A percentile compares a stretch with the other conserved stretches of the same genome.
These are phyloP conservation scores for Aciculosporium take DNA, from an alignment of 2,329 filamentous ascomycete genomes.

Conservation along the genomic window DNA sequence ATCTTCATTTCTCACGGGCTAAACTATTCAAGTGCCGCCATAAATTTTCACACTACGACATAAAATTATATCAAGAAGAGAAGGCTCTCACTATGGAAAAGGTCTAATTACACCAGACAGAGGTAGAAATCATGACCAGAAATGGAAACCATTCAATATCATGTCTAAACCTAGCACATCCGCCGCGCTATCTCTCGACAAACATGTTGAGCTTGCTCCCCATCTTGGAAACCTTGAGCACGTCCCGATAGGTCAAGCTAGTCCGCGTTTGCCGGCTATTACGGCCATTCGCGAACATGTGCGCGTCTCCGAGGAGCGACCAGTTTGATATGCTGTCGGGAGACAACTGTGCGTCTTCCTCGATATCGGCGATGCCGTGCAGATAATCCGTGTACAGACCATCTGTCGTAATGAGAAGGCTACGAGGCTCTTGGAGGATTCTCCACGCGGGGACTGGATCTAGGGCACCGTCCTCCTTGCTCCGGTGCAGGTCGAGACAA, in stretches of 20 bases:
- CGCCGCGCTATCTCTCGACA: constrained; percentile 17
- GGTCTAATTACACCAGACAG: too few relatives aligned
- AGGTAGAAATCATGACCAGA: too few relatives aligned
- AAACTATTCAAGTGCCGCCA: too few relatives aligned
- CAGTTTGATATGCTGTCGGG: constrained; percentile 56
- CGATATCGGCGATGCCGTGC: constrained; percentile 57
- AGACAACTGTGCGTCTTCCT: constrained; percentile 51
- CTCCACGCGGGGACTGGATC: constrained; percentile 35
- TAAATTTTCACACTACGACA: too few relatives aligned
- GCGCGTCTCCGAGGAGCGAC: constrained; percentile 42
- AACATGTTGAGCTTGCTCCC: constrained; percentile 50
- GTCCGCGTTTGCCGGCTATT: constrained; percentile 47
- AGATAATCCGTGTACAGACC: constrained; percentile 55
- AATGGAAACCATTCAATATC: too few relatives aligned
- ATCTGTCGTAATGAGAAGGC: constrained; percentile 58
- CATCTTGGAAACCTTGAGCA: constrained; percentile 64
- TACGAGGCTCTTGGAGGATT: constrained; percentile 73
- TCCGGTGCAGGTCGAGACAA: constrained; percentile 62
- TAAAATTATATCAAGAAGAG: too few relatives aligned
- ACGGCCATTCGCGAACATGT: constrained; percentile 32
- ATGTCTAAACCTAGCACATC: too few relatives aligned
- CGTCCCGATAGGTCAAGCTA: constrained; percentile 74
- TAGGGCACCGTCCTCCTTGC: constrained; percentile 45
- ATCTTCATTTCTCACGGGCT: too few relatives aligned
- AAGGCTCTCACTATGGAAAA: too few relatives aligned